Evolutionary conservation across 2,329 filamentous ascomycete genomes (phyloP), one percentile per base, ranked within the genome.

Genomic region (Cladosporium cucumerinum): DNA sequence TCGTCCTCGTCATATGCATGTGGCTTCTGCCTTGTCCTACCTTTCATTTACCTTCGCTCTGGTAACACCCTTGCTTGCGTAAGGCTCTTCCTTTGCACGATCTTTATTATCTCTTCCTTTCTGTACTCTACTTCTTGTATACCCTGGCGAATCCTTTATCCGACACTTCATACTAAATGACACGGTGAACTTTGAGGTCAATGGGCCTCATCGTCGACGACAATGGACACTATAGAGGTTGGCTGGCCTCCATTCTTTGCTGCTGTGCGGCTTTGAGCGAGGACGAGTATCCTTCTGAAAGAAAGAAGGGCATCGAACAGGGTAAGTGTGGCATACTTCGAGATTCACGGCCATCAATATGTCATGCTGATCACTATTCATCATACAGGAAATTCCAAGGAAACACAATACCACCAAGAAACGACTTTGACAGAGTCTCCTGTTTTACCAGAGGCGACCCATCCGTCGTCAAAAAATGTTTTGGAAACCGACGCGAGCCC

Each of bases 191-290:
- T 58, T 26, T 62, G 59, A 66, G 66, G 69, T 70, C 69, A 72
- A 74, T 75, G 73, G 72, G 72, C 71, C 72, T 73, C 66, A 71
- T 74, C 67, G 67, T 71, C 43, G 57, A 69, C 59, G 68, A 72
- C 69, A 72, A 71, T 69, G 57, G 58, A 11, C 69, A 71, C 54
- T 71, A 69, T 59, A 67, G 67, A 68, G 69, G 72, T 68, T 74
- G 72, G 73, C 72, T 74, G 73, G 73, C 73, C 72, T 68, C 72
- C 69, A 71, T 75, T 58, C 65, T 75, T 30, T 74, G 73, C 69
- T 75, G 72, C 71, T 73, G 71, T 55, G 71, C 71, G 55, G 71
- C 71, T 30, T 65, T 74, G 14, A 69, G 64, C 23, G 72, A 74
- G 34, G 73, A 75, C 43, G 73, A 74, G 59, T 62, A 68, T 57